Evolutionary conservation across 2,329 filamentous ascomycete species (phyloP).

Genomic region (Nemania sp.): DNA sequence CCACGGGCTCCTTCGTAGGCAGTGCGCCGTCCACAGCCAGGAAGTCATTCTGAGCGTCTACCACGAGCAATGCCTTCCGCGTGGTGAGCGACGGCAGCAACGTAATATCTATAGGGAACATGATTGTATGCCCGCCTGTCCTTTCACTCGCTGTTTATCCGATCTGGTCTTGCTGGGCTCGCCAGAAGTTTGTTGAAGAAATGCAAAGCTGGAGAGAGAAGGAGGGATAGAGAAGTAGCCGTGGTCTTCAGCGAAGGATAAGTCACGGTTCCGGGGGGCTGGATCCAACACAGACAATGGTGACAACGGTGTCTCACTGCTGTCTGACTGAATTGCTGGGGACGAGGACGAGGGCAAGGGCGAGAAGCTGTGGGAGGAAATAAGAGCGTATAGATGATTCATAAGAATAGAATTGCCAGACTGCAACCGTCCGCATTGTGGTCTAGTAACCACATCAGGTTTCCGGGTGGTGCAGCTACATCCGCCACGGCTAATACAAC

Average conservation of each 20-base stretch:
- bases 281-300: too few relatives aligned
- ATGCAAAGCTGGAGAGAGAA: too few relatives aligned
- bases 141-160: slow-evolving; percentile 8
- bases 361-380: too few relatives aligned
- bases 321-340: too few relatives aligned
- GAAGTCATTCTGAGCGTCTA: slow-evolving; percentile 93
- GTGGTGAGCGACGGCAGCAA: slow-evolving; percentile 60
- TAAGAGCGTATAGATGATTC: too few relatives aligned
- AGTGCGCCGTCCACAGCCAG: slow-evolving; percentile 69
- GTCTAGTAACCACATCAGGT: slow-evolving; percentile 15
- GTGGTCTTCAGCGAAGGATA: neutral
- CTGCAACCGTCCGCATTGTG: neutral
- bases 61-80: slow-evolving; percentile 73
- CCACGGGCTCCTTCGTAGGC: slow-evolving; percentile 63
- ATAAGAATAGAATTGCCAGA: neutral
- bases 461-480: slow-evolving; percentile 1
- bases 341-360: too few relatives aligned
- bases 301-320: too few relatives aligned
- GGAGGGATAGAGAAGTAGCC: neutral
- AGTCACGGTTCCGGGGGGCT: neutral
- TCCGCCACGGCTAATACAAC: neutral
- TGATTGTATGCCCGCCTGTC: slow-evolving; percentile 31
- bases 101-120: slow-evolving; percentile 61
- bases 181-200: neutral
- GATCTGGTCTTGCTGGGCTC: neutral